These are phyloP conservation scores for Puccinia hordei DNA, from an alignment of 1,284 basidiomycete genomes.

Conservation along the genomic window DNA sequence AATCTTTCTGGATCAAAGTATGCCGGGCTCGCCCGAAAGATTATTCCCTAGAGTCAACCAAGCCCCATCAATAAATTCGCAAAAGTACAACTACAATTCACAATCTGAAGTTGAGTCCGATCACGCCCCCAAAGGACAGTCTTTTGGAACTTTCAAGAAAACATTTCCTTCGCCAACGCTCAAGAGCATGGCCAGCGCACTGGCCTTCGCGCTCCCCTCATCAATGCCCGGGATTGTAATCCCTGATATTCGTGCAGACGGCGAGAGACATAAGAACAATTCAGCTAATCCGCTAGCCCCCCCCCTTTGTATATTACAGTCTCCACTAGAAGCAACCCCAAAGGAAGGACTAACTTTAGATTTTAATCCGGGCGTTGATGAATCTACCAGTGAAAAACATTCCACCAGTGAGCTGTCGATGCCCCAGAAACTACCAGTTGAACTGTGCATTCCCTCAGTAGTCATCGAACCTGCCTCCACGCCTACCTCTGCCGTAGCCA, in stretches of 20 bases:
- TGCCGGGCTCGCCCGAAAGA: slow-evolving; percentile 55
- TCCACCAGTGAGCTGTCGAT: not conserved
- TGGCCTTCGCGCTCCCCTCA: slow-evolving; percentile 45
- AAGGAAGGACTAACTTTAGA: not conserved
- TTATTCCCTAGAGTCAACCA: slow-evolving; percentile 47
- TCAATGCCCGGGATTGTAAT: slow-evolving; percentile 48
- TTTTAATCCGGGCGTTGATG: slow-evolving; percentile 2
- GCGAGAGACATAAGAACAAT: slow-evolving; percentile 23
- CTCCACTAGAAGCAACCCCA: slow-evolving; percentile 1
- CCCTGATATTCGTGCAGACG: slow-evolving; percentile 17
- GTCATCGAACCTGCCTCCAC: slow-evolving; percentile 37
- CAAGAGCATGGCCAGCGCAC: slow-evolving; percentile 49
- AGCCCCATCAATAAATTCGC: slow-evolving; percentile 31
- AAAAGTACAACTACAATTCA: slow-evolving; percentile 48
- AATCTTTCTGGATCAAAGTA: slow-evolving; percentile 63
- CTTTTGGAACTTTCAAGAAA: slow-evolving; percentile 45
- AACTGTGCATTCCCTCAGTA: slow-evolving; percentile 36
- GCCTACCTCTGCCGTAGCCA: slow-evolving; percentile 2
- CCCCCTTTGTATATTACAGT: not conserved
- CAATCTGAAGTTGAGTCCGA: slow-evolving; percentile 51
- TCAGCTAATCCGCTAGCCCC: not conserved
- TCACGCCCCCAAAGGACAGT: slow-evolving; percentile 38
- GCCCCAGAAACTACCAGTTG: not conserved
- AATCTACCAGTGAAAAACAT: not conserved
- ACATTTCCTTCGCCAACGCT: slow-evolving; percentile 46